Conservation (phyloP, 768 basidiomycete genomes). For the Serendipita sp. region DNA sequence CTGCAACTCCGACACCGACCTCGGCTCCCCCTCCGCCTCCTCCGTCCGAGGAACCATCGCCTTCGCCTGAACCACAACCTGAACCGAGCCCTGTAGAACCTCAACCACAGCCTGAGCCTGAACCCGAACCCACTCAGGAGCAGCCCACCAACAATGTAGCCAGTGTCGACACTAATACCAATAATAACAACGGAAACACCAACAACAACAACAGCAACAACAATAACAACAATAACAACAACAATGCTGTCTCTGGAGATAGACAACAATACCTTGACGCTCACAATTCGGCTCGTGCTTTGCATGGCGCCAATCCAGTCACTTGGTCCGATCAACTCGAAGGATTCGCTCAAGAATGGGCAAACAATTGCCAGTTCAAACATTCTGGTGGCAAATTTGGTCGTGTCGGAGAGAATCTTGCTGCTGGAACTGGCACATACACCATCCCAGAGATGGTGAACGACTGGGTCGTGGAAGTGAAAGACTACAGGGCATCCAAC, state of each 20-base stretch:
- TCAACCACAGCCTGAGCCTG: neutral
- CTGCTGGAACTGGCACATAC: slow-evolving; percentile 52
- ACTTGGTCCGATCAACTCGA: slow-evolving; percentile 50
- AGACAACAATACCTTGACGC: slow-evolving; percentile 36
- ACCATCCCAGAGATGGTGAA: slow-evolving; percentile 35
- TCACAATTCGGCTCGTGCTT: slow-evolving; percentile 47
- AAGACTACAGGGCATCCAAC: slow-evolving; percentile 38
- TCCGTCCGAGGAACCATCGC: slow-evolving; percentile 9
- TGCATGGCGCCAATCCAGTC: slow-evolving; percentile 47
- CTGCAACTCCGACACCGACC: slow-evolving; percentile 11
- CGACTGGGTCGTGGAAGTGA: slow-evolving; percentile 54
- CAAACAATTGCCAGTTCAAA: slow-evolving; percentile 46
- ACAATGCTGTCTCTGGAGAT: slow-evolving; percentile 27
- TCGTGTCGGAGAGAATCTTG: slow-evolving; percentile 54
- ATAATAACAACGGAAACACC: slow-evolving; percentile 10
- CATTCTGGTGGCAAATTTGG: slow-evolving; percentile 58
- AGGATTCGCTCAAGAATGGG: slow-evolving; percentile 52
- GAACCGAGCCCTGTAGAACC: neutral
- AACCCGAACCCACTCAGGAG: slow-evolving; percentile 7
- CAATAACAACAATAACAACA: slow-evolving; percentile 7
- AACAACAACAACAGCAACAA: slow-evolving; percentile 10
- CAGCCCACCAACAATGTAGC: neutral
- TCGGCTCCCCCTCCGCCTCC: slow-evolving; percentile 15
- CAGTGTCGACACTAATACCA: slow-evolving; percentile 1
- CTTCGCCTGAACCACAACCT: neutral